Conservation (phyloP, 192 early-diverging fungal species). For the Coemansia sp. region DNA sequence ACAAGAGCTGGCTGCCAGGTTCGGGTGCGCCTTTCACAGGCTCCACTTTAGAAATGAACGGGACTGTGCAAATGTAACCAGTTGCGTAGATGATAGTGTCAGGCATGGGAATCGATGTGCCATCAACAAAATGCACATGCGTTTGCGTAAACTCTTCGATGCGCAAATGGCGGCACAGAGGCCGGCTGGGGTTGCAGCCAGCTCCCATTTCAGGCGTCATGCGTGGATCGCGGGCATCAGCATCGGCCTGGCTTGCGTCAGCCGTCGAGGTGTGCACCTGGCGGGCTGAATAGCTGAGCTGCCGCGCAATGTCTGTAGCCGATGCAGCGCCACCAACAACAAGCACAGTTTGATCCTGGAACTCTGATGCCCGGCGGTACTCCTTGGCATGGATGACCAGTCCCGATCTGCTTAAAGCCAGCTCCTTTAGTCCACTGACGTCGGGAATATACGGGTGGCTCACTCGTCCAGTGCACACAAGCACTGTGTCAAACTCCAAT, state of each 20-base stretch:
- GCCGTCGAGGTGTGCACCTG: slow-evolving; percentile 34
- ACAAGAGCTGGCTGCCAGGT: not conserved
- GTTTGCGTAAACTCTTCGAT: not conserved
- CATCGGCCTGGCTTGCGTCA: not conserved
- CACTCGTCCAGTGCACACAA: slow-evolving; percentile 56
- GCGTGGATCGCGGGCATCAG: not conserved
- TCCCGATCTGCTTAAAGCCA: not conserved
- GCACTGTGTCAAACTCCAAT: slow-evolving; percentile 50
- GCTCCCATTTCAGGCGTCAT: slow-evolving; percentile 3
- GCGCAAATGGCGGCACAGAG: slow-evolving; percentile 10
- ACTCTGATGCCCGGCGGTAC: slow-evolving; percentile 26
- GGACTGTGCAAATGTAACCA: slow-evolving; percentile 62
- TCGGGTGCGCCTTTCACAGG: not conserved
- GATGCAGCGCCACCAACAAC: slow-evolving; percentile 60
- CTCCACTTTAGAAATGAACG: slow-evolving; percentile 52
- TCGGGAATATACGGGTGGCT: slow-evolving; percentile 55
- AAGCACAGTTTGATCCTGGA: slow-evolving; percentile 36
- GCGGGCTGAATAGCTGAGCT: slow-evolving; percentile 36
- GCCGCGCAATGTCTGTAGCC: slow-evolving; percentile 56
- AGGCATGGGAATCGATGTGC: slow-evolving; percentile 21
- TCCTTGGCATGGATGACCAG: slow-evolving; percentile 27
- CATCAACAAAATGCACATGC: slow-evolving; percentile 35
- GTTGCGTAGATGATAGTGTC: slow-evolving; percentile 66
- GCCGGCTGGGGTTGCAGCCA: slow-evolving; percentile 7
- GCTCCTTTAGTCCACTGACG: slow-evolving; percentile 30